Evolutionary conservation across 2,329 filamentous ascomycete species (phyloP).

Genomic region (Trichoderma simmonsii): DNA sequence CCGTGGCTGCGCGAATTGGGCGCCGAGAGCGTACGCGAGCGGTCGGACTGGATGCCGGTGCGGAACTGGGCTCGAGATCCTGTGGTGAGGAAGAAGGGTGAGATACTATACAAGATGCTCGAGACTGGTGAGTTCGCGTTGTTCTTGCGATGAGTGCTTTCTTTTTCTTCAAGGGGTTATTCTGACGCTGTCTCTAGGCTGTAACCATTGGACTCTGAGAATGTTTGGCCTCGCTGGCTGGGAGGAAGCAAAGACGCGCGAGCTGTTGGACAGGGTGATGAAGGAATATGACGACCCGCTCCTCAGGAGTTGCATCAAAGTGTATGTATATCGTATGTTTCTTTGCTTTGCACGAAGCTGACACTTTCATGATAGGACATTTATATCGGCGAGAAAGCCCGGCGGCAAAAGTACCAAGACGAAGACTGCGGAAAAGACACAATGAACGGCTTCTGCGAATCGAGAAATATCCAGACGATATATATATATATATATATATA

Average conservation of each 20-base stretch:
- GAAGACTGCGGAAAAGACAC: not conserved
- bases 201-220: constrained; percentile 26
- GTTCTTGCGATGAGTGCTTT: too few relatives aligned
- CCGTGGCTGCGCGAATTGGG: constrained; percentile 36
- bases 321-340: constrained; percentile 26
- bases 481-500: not conserved
- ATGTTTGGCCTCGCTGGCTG: constrained; percentile 34
- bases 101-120: constrained; percentile 36
- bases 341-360: not conserved
- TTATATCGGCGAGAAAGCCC: constrained; percentile 34
- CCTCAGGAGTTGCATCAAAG: constrained; percentile 30
- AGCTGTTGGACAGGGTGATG: constrained; percentile 31
- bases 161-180: too few relatives aligned
- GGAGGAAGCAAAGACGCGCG: constrained; percentile 32
- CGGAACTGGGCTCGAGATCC: constrained; percentile 40
- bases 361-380: constrained; percentile 24
- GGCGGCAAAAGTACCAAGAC: not conserved
- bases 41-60: constrained; percentile 42
- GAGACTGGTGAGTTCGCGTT: not conserved
- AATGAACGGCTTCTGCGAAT: not conserved
- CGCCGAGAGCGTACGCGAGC: constrained; percentile 40
- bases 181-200: not conserved
- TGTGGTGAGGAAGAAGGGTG: constrained; percentile 37
- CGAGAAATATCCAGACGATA: not conserved
- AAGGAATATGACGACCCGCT: constrained; percentile 31